Base-by-base conservation (phyloP, 176 grass and related monocot genomes). In the Avena atlantica region DNA sequence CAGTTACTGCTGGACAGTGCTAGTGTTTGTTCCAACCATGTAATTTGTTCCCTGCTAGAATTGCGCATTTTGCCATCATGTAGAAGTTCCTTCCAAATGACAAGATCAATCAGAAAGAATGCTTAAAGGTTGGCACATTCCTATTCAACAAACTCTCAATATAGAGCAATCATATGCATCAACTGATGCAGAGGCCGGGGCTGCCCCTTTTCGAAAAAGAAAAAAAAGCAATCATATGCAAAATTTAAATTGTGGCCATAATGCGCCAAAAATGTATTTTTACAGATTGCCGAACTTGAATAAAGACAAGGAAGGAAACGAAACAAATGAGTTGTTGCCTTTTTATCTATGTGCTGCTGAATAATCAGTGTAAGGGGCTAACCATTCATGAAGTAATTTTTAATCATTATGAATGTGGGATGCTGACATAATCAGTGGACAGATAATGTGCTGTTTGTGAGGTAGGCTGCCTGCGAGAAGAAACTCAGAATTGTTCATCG, bases 11-110 rank as follows among this genome's bases (percentile, higher is more conserved):
- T 25, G 2, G 74, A 67, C 1, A 27, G 7, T 0, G 67, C 78
- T 78, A 90, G 12, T 52, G 75, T 88, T 55, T 19, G 42, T n/a
- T 86, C 78, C 70, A 92, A 50, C 88, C 93, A 92, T 86, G 79
- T 48, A 40, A 86, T 64, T 34, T 88, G 78, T 24, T 86, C 70
- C 27, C 80, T 90, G 44, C 64, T 79, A 59, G 70, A 90, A 70
- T 67, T 84, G 64, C 48, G 88, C 56, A 85, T 61, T 58, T 81
- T 82, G 0, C 89, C 90, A 47, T 70, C 71, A 83, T 77, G 79
- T 14, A 86, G 34, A 86, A 81, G 23, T 13, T 88, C 90, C 93
- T 95, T 86, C 34, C 12, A 12, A 56, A 79, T 69, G 11, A 37
- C 1, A 88, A 63, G 24, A 53, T 37, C 12, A 78, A 70, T 42